These are phyloP conservation scores for Hagleromyces aurorensis DNA, from an alignment of 805 yeast species.

Conservation along the genomic window DNA sequence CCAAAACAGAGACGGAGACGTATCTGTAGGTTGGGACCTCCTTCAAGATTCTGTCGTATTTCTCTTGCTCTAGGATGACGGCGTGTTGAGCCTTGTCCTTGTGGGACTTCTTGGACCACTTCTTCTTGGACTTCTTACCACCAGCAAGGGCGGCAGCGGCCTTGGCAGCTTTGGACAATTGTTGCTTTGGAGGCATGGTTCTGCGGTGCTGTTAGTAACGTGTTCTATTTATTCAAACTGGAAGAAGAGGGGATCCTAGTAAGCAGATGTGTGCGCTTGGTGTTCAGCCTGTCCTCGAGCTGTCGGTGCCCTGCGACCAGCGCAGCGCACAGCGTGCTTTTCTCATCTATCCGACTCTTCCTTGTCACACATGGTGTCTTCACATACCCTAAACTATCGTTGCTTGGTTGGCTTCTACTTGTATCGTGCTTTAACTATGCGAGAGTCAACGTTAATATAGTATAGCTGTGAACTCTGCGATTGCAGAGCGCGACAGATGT, in stretches of 20 bases:
- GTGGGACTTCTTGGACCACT: slow-evolving; percentile 99
- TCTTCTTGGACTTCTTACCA: slow-evolving; percentile 99
- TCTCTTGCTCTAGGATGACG: slow-evolving; percentile 94
- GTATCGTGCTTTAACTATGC: too few species aligned
- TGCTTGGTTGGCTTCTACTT: slow-evolving; percentile 7
- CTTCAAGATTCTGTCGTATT: slow-evolving; percentile 98
- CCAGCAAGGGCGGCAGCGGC: slow-evolving; percentile 99
- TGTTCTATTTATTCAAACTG: background rate
- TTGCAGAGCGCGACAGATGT: too few species aligned
- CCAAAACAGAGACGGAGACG: slow-evolving; percentile 95
- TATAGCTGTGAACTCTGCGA: too few species aligned
- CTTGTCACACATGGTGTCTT: too few species aligned
- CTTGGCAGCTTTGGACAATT: slow-evolving; percentile 98
- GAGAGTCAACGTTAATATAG: too few species aligned
- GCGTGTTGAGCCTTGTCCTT: slow-evolving; percentile 99
- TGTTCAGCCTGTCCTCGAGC: too few species aligned
- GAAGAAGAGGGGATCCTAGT: slow-evolving; percentile 1
- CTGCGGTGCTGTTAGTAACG: slow-evolving; percentile 1
- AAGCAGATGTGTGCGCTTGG: slow-evolving; percentile 4
- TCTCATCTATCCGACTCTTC: background rate
- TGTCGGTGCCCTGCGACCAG: too few species aligned
- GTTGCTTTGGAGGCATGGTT: slow-evolving; percentile 98
- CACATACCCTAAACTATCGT: slow-evolving; percentile 11
- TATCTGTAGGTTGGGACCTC: slow-evolving; percentile 99
- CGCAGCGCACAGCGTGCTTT: slow-evolving; percentile 1